Conservation (phyloP, 2,329 filamentous ascomycete genomes). For the Calonectria leucothoes region DNA sequence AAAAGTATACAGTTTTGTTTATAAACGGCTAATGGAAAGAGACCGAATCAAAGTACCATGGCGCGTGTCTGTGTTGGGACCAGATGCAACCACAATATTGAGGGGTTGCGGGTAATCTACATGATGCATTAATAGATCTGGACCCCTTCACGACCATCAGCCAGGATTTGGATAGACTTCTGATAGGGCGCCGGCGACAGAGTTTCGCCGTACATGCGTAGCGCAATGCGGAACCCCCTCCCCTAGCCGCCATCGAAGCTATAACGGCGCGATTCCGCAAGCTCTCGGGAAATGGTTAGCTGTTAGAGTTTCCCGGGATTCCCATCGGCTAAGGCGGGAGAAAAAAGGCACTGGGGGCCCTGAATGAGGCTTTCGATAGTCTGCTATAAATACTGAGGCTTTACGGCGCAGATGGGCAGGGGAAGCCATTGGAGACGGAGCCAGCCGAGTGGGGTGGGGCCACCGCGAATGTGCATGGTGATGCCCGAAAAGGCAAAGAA, state of each 20-base stretch:
- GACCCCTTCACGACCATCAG: not conserved
- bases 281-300: not conserved
- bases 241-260: not conserved
- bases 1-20: not conserved
- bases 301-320: not conserved
- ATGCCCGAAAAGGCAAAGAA: not conserved
- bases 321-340: not conserved
- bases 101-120: not conserved
- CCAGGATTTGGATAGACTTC: not conserved
- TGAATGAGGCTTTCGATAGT: not conserved
- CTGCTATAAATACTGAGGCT: not conserved
- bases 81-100: too few relatives aligned
- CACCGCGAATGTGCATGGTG: not conserved
- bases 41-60: not conserved
- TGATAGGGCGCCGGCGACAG: not conserved
- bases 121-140: not conserved
- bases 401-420: not conserved
- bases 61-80: too few relatives aligned
- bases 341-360: not conserved
- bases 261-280: not conserved
- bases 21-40: not conserved
- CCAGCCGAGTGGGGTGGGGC: slow-evolving; percentile 1
- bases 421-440: not conserved
- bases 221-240: not conserved
- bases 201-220: not conserved